Conservation (phyloP, 2,329 filamentous ascomycete species). For the Metarhizium rileyi region DNA sequence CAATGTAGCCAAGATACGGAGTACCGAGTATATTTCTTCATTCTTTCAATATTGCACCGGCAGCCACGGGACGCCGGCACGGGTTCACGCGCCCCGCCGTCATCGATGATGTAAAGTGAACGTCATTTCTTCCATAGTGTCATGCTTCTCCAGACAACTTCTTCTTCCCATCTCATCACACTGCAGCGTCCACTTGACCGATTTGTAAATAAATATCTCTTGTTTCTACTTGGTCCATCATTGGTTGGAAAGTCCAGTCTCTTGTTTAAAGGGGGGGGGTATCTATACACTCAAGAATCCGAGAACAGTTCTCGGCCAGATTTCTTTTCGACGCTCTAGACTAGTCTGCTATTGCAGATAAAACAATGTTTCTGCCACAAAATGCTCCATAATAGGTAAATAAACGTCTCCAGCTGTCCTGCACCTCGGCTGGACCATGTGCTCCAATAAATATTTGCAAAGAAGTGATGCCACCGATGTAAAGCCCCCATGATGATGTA, state of each 20-base stretch:
- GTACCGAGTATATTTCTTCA: too few species aligned
- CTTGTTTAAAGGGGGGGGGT: conserved; percentile 1
- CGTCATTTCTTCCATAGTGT: background rate
- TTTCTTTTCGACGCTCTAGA: background rate
- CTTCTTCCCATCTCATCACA: background rate
- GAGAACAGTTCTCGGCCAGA: background rate
- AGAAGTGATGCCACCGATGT: background rate
- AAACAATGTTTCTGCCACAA: background rate
- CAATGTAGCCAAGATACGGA: too few species aligned
- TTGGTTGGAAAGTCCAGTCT: background rate
- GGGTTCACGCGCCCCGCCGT: conserved; percentile 1
- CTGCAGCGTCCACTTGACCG: background rate
- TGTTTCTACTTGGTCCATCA: conserved; percentile 1
- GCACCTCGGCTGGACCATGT: background rate
- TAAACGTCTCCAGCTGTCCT: background rate
- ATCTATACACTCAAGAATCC: conserved; percentile 4
- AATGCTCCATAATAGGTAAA: background rate
- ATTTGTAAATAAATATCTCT: background rate
- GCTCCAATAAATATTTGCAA: background rate
- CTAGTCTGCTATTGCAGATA: background rate
- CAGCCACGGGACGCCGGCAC: background rate
- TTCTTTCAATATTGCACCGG: background rate
- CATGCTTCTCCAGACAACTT: too few species aligned
- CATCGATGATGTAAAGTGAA: conserved; percentile 16
- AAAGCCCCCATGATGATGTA: background rate